Base-by-base conservation (phyloP, 2,329 filamentous ascomycete species). In the Exophiala dermatitidis region DNA sequence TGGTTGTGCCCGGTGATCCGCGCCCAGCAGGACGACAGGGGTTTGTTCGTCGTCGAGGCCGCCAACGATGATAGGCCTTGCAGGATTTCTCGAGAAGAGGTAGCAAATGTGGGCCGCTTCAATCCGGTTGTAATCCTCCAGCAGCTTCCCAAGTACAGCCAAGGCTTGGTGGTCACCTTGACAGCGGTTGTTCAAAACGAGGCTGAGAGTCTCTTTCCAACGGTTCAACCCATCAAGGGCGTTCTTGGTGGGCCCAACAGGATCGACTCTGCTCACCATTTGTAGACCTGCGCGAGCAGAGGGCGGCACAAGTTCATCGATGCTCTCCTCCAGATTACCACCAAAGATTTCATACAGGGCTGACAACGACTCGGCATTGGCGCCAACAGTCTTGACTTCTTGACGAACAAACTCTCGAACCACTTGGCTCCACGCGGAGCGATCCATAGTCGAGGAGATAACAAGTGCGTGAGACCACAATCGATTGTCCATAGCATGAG, bases 391-490 rank as follows among this genome's bases (percentile, higher is more conserved):
- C 67, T 93, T 94, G 51, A 98, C 88, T 68, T 98, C 93, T 64
- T 94, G 90, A 61, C 90, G 85, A 12, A 98, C 86, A 65, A 98
- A 98, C 65, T 98, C 93, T 64, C 95, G 90, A 0, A 90, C 83
- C 29, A 98, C 90, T 66, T 94, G 88, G 68, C 90, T 94, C 80
- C 94, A 97, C 2, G 94, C 76, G 3, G 77, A 74, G 42, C 75
- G 77, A 26, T 88, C 86, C 45, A 87, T 76, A 1, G 88, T 93
- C 4, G 71, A 95, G 68, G 93, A 86, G 34, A 98, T 85, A 19
- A 98, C 77, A 79, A 98, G 86, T 2, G 93, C 94, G 68, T 98
- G 94, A 1, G 89, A 93, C 94, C 94, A 98, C 2, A 98, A 75
- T 46, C 90, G 83, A 68, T 90, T 90, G 68, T 98, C 93, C 32